phyloP scores from a whole-genome alignment of 2,329 filamentous ascomycete genomes.

The Periconia digitata region DNA sequence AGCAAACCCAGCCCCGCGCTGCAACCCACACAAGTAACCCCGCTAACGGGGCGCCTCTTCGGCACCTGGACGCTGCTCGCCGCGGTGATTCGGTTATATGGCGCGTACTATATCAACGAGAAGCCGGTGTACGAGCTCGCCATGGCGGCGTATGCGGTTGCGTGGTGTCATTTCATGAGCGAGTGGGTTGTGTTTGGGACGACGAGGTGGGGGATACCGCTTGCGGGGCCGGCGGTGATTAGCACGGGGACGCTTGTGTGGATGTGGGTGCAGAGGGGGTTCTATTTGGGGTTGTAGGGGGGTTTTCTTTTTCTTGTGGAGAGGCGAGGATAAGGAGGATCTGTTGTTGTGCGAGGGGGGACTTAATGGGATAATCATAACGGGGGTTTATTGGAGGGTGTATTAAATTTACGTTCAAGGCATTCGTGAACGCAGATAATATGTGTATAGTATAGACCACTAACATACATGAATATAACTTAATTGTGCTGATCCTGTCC shows the following conservation, averaged over 20 bases:
- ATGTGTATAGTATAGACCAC: no score
- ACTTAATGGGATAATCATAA: not conserved
- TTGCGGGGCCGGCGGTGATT: conserved; percentile 62
- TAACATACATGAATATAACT: no score
- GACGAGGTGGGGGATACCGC: conserved; percentile 63
- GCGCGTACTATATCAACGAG: conserved; percentile 77
- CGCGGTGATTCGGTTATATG: conserved; percentile 75
- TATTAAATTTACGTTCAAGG: not conserved
- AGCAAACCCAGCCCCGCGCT: conserved; percentile 31
- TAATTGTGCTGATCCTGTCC: no score
- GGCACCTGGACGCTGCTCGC: conserved; percentile 86
- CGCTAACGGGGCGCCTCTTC: conserved; percentile 77
- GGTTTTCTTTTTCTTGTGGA: not conserved
- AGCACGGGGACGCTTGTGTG: conserved; percentile 58
- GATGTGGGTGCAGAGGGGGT: conserved; percentile 68
- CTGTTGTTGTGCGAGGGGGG: not conserved
- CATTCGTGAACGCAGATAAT: no score
- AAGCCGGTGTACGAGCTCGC: conserved; percentile 76
- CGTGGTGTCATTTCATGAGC: conserved; percentile 73
- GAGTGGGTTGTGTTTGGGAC: conserved; percentile 83
- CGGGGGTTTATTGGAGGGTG: not conserved
- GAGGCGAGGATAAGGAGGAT: not conserved
- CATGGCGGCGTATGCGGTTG: conserved; percentile 78
- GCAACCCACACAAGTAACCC: conserved; percentile 60
- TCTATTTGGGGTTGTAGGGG: conserved; percentile 58